Conservation (phyloP, 73 alveolate species). For the Paramecium octaurelia region DNA sequence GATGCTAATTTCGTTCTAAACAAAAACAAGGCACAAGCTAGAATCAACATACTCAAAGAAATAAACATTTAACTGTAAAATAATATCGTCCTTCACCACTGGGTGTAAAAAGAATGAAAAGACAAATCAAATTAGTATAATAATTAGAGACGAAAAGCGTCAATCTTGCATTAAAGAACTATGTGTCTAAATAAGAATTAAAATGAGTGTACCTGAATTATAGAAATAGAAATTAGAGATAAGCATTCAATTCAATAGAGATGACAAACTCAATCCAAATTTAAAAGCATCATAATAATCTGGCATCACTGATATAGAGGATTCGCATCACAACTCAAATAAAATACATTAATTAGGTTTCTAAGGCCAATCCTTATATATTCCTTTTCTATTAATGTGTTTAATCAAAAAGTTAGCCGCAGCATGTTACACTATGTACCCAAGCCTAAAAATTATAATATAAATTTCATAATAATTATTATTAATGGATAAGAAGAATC, state of each 20-base stretch:
- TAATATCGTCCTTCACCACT: constrained; percentile 39
- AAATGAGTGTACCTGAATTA: constrained; percentile 30
- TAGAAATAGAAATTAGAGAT: constrained; percentile 18
- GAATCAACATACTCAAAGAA: constrained; percentile 56
- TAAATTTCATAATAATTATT: constrained; percentile 38
- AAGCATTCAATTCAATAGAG: background rate
- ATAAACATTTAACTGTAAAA: constrained; percentile 47
- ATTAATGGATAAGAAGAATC: background rate
- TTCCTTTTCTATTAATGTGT: constrained; percentile 29
- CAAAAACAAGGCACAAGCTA: constrained; percentile 46
- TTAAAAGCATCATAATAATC: constrained; percentile 2
- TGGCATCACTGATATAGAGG: constrained; percentile 47
- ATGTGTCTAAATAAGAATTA: constrained; percentile 4
- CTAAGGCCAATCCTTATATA: constrained; percentile 40
- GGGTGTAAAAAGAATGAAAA: constrained; percentile 53
- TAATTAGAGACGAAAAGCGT: constrained; percentile 21
- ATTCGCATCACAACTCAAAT: constrained; percentile 57
- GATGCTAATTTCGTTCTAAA: background rate
- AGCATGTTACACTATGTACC: constrained; percentile 46
- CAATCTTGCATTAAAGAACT: constrained; percentile 32
- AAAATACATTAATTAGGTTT: constrained; percentile 54
- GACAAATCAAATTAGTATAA: constrained; percentile 44
- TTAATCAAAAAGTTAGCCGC: constrained; percentile 1
- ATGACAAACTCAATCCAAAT: constrained; percentile 25
- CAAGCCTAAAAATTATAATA: constrained; percentile 50